Conservation (phyloP, 805 yeast genomes). For the Candida ovalis region DNA sequence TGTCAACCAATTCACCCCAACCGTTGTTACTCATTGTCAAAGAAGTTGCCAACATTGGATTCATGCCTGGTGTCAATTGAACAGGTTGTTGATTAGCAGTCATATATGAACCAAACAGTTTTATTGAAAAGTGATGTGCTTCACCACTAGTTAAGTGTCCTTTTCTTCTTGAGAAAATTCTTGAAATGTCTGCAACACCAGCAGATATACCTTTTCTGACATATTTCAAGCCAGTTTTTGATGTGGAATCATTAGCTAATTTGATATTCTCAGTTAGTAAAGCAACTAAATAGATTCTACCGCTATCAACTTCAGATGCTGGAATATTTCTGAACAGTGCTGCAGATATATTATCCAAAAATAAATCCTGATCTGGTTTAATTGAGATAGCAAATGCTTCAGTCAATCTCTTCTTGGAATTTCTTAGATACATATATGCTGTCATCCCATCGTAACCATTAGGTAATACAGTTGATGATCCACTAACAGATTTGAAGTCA, state of each 20-base stretch:
- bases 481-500: slow-evolving; percentile 67
- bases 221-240: slow-evolving; percentile 26
- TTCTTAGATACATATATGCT: slow-evolving; percentile 69
- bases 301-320: slow-evolving; percentile 51
- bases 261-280: slow-evolving; percentile 67
- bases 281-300: slow-evolving; percentile 72
- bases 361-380: slow-evolving; percentile 50
- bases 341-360: slow-evolving; percentile 67
- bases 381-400: slow-evolving; percentile 77
- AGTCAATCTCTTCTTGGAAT: slow-evolving; percentile 58
- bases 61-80: slow-evolving; percentile 30
- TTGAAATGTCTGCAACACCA: slow-evolving; percentile 81
- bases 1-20: slow-evolving; percentile 83
- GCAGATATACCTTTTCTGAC: slow-evolving; percentile 81
- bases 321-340: slow-evolving; percentile 79
- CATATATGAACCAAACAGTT: slow-evolving; percentile 67
- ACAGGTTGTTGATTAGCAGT: slow-evolving; percentile 33
- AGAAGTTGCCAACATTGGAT: slow-evolving; percentile 33
- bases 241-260: slow-evolving; percentile 22
- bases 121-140: slow-evolving; percentile 66
- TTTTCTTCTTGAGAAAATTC: slow-evolving; percentile 64
- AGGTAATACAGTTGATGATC: slow-evolving; percentile 56
- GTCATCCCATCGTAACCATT: slow-evolving; percentile 67
- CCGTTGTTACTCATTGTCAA: slow-evolving; percentile 52
- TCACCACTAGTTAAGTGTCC: slow-evolving; percentile 59